A percentile compares a stretch with the other conserved stretches of the same genome.
phyloP scores from a whole-genome alignment of 208 protist species.

The Naegleria lovaniensis region DNA sequence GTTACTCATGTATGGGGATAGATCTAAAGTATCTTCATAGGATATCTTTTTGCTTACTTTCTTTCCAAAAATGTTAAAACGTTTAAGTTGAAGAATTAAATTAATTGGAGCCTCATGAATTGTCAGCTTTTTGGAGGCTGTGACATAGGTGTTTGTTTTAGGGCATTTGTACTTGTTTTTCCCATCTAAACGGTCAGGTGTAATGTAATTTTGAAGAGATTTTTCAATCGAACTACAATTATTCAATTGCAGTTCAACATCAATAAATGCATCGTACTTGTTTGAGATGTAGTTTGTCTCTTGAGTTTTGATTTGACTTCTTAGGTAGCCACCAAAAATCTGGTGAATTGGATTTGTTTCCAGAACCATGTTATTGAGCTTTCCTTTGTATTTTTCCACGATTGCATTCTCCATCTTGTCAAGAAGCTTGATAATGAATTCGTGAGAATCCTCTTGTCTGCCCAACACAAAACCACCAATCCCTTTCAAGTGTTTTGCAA shows the following conservation, averaged over 20 bases:
- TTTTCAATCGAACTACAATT: conserved; percentile 22
- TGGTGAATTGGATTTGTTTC: conserved; percentile 32
- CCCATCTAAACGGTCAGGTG: conserved; percentile 27
- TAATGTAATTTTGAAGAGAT: conserved; percentile 11
- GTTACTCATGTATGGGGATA: conserved; percentile 23
- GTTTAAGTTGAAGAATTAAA: conserved; percentile 31
- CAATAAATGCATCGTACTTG: conserved; percentile 35
- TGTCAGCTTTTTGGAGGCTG: conserved; percentile 18
- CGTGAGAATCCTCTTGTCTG: conserved; percentile 41
- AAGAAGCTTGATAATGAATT: conserved; percentile 35
- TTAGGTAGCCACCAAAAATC: conserved; percentile 35
- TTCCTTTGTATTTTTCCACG: not conserved
- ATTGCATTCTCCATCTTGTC: conserved; percentile 31
- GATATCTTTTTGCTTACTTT: conserved; percentile 19
- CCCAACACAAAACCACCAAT: conserved; percentile 35
- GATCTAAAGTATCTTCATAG: not conserved
- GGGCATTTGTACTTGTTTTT: conserved; percentile 34
- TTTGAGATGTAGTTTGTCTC: conserved; percentile 31
- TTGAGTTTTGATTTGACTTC: conserved; percentile 13
- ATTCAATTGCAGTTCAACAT: conserved; percentile 25
- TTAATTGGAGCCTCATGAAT: conserved; percentile 25
- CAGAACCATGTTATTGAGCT: not conserved
- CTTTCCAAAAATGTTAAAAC: conserved; percentile 28
- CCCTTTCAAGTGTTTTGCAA: not conserved
- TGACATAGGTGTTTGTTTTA: conserved; percentile 7